phyloP scores from a whole-genome alignment of 1,284 basidiomycete genomes.

The Rhodotorula sp. region DNA sequence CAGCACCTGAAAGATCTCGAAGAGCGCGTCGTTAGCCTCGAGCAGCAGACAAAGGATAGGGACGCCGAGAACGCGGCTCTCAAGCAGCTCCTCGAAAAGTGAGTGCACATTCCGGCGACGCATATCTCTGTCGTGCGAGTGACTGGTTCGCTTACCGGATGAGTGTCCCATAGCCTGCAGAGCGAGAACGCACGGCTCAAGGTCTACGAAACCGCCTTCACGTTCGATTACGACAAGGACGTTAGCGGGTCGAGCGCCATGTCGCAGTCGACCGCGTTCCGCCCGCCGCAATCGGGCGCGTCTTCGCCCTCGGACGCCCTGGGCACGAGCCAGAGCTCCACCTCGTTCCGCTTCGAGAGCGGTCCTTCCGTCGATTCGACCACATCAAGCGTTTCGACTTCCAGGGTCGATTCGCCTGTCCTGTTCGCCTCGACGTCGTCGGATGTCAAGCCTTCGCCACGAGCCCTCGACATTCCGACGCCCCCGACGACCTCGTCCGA shows the following conservation, averaged over 20 bases:
- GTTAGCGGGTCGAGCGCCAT: conserved; percentile 29
- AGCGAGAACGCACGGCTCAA: conserved; percentile 39
- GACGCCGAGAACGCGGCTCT: conserved; percentile 40
- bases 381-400: not conserved
- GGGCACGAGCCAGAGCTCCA: not conserved
- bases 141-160: not conserved
- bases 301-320: not conserved
- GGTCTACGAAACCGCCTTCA: conserved; percentile 35
- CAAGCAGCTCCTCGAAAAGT: conserved; percentile 39
- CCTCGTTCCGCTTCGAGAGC: conserved; percentile 7
- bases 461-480: not conserved
- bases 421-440: conserved; percentile 1
- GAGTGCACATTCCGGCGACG: not conserved
- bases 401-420: conserved; percentile 15
- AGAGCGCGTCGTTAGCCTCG: conserved; percentile 38
- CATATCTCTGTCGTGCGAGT: not conserved
- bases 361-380: not conserved
- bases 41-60: conserved; percentile 27
- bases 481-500: not conserved
- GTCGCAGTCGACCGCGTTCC: conserved; percentile 28
- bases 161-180: conserved; percentile 8
- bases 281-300: not conserved
- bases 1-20: conserved; percentile 43
- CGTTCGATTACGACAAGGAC: conserved; percentile 37
- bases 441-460: not conserved